phyloP scores from a whole-genome alignment of 768 basidiomycete species.

The Clavaria fumosa region DNA sequence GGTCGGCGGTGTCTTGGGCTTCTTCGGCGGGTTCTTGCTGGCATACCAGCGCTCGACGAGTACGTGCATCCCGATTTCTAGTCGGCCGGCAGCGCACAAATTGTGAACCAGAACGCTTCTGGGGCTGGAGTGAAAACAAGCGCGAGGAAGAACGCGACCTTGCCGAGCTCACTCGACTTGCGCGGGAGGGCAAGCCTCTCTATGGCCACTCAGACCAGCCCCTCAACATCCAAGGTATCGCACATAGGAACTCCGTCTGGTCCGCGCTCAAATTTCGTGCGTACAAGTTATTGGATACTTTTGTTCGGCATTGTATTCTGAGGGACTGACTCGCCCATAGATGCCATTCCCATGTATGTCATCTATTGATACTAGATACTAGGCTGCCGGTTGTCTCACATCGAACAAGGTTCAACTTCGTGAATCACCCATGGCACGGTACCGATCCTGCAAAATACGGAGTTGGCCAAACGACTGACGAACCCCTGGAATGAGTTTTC shows the following conservation, averaged over 20 bases:
- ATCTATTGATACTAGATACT: too few species aligned
- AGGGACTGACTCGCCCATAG: too few species aligned
- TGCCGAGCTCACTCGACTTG: constrained; percentile 62
- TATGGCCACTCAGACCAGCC: constrained; percentile 78
- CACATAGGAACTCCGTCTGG: constrained; percentile 78
- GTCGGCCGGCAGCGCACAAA: constrained; percentile 5
- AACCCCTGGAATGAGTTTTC: too few species aligned
- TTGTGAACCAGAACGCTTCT: constrained; percentile 61
- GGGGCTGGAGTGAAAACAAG: constrained; percentile 88
- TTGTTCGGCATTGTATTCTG: too few species aligned
- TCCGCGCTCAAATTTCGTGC: constrained; percentile 90
- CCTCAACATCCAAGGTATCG: constrained; percentile 73
- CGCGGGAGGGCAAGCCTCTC: constrained; percentile 64
- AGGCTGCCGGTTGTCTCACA: constrained; percentile 19
- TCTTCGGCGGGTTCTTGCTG: constrained; percentile 80
- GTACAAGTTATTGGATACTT: too few species aligned
- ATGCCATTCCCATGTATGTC: too few species aligned
- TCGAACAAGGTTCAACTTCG: constrained; percentile 75
- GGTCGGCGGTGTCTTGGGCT: constrained; percentile 65
- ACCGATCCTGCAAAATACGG: constrained; percentile 73
- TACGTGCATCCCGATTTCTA: constrained; percentile 28
- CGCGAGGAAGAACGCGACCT: constrained; percentile 67
- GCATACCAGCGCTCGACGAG: constrained; percentile 86
- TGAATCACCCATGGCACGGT: constrained; percentile 81
- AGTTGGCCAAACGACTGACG: constrained; percentile 21